Percentiles rank a stretch among this genome's conserved stretches.
Evolutionary conservation across 768 basidiomycete genomes (phyloP).

Genomic region (Ramaria rubella): DNA sequence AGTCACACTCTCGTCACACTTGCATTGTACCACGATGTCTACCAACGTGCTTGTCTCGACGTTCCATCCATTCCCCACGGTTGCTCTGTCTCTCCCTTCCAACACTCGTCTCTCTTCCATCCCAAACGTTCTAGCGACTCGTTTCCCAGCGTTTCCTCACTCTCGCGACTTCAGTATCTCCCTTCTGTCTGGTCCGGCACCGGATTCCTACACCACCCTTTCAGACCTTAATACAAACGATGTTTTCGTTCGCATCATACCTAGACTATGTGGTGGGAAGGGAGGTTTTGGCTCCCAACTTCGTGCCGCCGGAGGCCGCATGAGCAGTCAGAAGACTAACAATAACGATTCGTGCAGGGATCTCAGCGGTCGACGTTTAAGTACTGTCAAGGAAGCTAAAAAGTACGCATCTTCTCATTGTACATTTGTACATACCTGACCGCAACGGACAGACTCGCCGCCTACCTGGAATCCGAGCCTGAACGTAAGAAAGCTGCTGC

Average conservation of each 20-base stretch:
- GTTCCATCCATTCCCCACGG: constrained; percentile 54
- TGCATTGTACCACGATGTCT: constrained; percentile 30
- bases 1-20: not conserved
- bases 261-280: constrained; percentile 81
- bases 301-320: constrained; percentile 93
- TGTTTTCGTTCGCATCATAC: constrained; percentile 66
- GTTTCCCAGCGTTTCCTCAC: constrained; percentile 42
- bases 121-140: constrained; percentile 36
- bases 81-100: constrained; percentile 40
- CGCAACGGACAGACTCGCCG: constrained; percentile 52
- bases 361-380: constrained; percentile 80
- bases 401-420: constrained; percentile 45
- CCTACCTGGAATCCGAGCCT: constrained; percentile 81
- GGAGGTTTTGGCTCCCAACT: constrained; percentile 97
- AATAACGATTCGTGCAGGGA: constrained; percentile 95
- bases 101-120: constrained; percentile 37
- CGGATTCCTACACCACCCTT: constrained; percentile 25
- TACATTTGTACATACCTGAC: not conserved
- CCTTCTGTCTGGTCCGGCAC: constrained; percentile 31
- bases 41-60: constrained; percentile 51
- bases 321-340: constrained; percentile 93
- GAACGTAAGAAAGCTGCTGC: constrained; percentile 71
- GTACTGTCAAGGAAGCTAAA: constrained; percentile 95
- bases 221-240: constrained; percentile 34
- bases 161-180: constrained; percentile 37